Evolutionary conservation across 768 basidiomycete species (phyloP).

Genomic region (Brasilioporus rufonigricans): DNA sequence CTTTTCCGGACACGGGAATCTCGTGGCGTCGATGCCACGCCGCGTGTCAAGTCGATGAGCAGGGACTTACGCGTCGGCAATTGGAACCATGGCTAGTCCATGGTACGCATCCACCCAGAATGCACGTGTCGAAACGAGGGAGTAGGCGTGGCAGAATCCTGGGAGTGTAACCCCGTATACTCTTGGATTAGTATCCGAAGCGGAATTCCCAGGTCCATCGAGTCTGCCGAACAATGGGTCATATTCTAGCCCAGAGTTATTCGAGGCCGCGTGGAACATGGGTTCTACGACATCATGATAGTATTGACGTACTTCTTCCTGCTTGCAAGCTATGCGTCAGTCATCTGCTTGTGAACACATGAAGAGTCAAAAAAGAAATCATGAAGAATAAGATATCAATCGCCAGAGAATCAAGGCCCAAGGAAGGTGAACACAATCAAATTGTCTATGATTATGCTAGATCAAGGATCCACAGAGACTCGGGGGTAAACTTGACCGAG

Average conservation of each 20-base stretch:
- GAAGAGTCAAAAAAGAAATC: constrained; percentile 7
- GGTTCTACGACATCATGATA: constrained; percentile 29
- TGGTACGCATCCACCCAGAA: constrained; percentile 84
- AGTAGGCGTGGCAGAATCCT: constrained; percentile 39
- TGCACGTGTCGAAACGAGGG: constrained; percentile 76
- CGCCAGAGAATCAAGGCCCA: constrained; percentile 7
- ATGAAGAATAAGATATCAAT: constrained; percentile 3
- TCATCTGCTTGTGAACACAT: constrained; percentile 6
- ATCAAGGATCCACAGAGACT: constrained; percentile 19
- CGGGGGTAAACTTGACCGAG: constrained; percentile 1
- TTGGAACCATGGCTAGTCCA: constrained; percentile 77
- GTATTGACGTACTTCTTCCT: constrained; percentile 37
- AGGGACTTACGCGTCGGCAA: constrained; percentile 71
- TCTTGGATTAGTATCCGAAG: constrained; percentile 1
- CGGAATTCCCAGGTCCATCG: not conserved
- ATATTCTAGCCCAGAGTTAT: constrained; percentile 2
- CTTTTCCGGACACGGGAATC: constrained; percentile 11
- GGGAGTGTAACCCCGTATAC: constrained; percentile 20
- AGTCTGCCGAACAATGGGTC: not conserved
- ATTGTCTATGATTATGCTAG: not conserved
- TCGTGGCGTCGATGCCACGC: constrained; percentile 18
- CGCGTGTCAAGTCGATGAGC: constrained; percentile 3
- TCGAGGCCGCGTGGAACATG: constrained; percentile 23
- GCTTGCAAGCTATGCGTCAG: constrained; percentile 20
- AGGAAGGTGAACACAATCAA: constrained; percentile 9